These are phyloP conservation scores for Trametes maxima DNA, from an alignment of 768 basidiomycete species.

Conservation along the genomic window DNA sequence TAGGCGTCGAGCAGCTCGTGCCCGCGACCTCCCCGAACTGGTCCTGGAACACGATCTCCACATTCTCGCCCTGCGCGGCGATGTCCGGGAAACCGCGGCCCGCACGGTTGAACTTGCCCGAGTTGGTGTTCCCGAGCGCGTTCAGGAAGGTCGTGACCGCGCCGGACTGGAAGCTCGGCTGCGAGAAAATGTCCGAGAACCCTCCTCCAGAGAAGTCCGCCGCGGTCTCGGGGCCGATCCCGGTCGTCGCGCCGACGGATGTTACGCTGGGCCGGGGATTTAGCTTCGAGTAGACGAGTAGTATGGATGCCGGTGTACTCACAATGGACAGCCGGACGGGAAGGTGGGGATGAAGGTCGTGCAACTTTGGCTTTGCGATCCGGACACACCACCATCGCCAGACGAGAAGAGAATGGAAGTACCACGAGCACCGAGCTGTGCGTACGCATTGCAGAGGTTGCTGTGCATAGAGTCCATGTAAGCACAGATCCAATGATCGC, in stretches of 20 bases:
- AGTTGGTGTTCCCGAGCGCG: conserved; percentile 30
- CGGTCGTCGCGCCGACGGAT: conserved; percentile 37
- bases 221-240: conserved; percentile 32
- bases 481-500: neutral
- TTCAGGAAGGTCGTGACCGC: conserved; percentile 41
- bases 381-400: conserved; percentile 42
- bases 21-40: conserved; percentile 28
- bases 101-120: conserved; percentile 34
- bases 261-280: conserved; percentile 30
- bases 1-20: conserved; percentile 36
- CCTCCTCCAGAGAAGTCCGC: conserved; percentile 38
- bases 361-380: conserved; percentile 33
- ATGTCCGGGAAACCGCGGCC: conserved; percentile 52
- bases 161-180: conserved; percentile 39
- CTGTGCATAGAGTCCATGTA: conserved; percentile 12
- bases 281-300: neutral
- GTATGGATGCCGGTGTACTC: neutral
- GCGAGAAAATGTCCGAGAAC: conserved; percentile 37
- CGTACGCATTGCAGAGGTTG: conserved; percentile 39
- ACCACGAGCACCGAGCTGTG: conserved; percentile 40
- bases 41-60: conserved; percentile 30
- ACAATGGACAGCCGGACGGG: conserved; percentile 42
- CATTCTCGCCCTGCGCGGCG: conserved; percentile 38
- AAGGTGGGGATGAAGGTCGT: conserved; percentile 40
- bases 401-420: conserved; percentile 42